These are phyloP conservation scores for Ampelomyces quisqualis DNA, from an alignment of 2,329 filamentous ascomycete species.

Conservation along the genomic window DNA sequence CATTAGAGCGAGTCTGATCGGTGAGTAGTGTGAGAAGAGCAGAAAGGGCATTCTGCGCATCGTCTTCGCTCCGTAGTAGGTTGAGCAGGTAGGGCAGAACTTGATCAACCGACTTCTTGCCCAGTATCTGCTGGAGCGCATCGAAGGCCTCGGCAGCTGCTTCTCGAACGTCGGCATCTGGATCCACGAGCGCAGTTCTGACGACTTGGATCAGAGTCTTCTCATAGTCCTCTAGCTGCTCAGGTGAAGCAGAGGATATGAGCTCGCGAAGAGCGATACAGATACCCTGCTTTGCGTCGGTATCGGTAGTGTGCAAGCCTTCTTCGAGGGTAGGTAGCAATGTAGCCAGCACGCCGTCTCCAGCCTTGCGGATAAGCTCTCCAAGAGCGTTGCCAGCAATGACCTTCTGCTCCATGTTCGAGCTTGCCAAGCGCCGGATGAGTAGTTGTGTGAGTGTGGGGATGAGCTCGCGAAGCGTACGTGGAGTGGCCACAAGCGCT, in stretches of 20 bases:
- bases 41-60: conserved; percentile 88
- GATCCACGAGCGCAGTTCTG: conserved; percentile 86
- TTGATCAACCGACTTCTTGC: conserved; percentile 92
- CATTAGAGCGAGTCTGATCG: conserved; percentile 89
- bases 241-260: conserved; percentile 82
- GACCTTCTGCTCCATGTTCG: conserved; percentile 98
- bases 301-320: conserved; percentile 84
- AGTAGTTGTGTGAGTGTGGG: conserved; percentile 93
- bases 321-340: conserved; percentile 90
- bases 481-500: conserved; percentile 86
- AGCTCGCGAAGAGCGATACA: conserved; percentile 94
- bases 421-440: conserved; percentile 88
- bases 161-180: conserved; percentile 85
- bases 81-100: conserved; percentile 90
- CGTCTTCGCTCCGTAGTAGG: conserved; percentile 79
- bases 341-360: conserved; percentile 85
- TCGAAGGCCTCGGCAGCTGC: conserved; percentile 97
- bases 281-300: conserved; percentile 93
- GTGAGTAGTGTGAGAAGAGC: conserved; percentile 92
- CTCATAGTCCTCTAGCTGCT: conserved; percentile 90
- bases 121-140: conserved; percentile 86
- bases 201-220: conserved; percentile 94
- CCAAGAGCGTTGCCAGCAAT: conserved; percentile 97
- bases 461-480: conserved; percentile 90
- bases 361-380: conserved; percentile 94